Conservation (phyloP, 2,329 filamentous ascomycete genomes). For the Plenodomus biglobosus region DNA sequence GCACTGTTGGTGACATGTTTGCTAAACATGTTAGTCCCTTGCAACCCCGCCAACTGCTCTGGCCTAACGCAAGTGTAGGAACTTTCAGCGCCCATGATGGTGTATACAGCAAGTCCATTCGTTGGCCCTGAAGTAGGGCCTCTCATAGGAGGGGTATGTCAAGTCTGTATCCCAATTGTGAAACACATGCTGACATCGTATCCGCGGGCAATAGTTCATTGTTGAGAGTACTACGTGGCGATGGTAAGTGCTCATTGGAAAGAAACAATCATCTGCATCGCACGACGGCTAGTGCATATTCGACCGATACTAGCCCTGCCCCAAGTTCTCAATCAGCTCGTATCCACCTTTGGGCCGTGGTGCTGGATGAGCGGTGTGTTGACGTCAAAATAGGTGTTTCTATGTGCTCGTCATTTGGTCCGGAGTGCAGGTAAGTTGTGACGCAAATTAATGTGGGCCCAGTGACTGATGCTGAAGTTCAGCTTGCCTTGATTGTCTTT, state of each 20-base stretch:
- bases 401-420: conserved; percentile 85
- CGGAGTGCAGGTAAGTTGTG: conserved; percentile 46
- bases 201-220: conserved; percentile 59
- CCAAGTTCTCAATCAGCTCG: not conserved
- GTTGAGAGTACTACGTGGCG: conserved; percentile 71
- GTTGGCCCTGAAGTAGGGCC: conserved; percentile 60
- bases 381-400: conserved; percentile 48
- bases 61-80: conserved; percentile 44
- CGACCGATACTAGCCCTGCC: not conserved
- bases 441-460: conserved; percentile 13
- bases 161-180: not conserved
- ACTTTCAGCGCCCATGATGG: conserved; percentile 78
- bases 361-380: conserved; percentile 21
- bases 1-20: conserved; percentile 73
- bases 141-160: conserved; percentile 60
- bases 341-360: not conserved
- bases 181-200: not conserved
- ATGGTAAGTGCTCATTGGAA: conserved; percentile 35
- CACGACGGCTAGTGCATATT: conserved; percentile 6
- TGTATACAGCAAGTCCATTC: conserved; percentile 61
- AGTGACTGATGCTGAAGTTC: conserved; percentile 30
- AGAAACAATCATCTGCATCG: conserved; percentile 1
- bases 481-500: conserved; percentile 65
- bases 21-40: conserved; percentile 34
- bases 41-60: not conserved